Evolutionary conservation across 345 rosid species (phyloP).

Genomic region (Isatis tinctoria): DNA sequence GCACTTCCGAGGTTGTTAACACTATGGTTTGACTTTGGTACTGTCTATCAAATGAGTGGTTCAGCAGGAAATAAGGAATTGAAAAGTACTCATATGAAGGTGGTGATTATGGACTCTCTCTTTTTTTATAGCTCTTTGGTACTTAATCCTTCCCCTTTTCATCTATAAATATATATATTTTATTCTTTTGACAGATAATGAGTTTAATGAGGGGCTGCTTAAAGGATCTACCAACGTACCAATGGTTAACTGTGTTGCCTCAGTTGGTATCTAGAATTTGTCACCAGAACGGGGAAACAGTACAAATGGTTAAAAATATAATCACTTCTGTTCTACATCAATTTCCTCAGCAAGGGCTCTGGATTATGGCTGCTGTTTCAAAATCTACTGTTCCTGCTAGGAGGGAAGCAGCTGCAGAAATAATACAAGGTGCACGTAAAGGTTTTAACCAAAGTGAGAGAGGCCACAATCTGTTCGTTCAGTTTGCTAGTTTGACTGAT

Average conservation of each 20-base stretch:
- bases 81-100: slow-evolving; percentile 69
- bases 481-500: slow-evolving; percentile 86
- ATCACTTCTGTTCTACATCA: slow-evolving; percentile 79
- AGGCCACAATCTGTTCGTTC: slow-evolving; percentile 71
- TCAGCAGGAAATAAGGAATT: slow-evolving; percentile 58
- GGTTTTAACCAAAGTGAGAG: slow-evolving; percentile 66
- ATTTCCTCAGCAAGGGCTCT: slow-evolving; percentile 91
- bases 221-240: slow-evolving; percentile 94
- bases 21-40: slow-evolving; percentile 95
- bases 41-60: slow-evolving; percentile 58
- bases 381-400: slow-evolving; percentile 94
- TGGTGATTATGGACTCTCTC: slow-evolving; percentile 27
- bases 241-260: slow-evolving; percentile 92
- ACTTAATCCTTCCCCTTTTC: slow-evolving; percentile 3
- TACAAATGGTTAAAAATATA: slow-evolving; percentile 68
- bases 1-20: slow-evolving; percentile 97
- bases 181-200: slow-evolving; percentile 55
- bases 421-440: slow-evolving; percentile 83
- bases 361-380: slow-evolving; percentile 98
- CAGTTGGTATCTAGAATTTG: slow-evolving; percentile 97
- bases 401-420: slow-evolving; percentile 91
- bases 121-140: not conserved
- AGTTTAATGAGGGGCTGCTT: slow-evolving; percentile 87
- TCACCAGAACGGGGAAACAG: slow-evolving; percentile 89
- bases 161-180: not conserved